Base-by-base conservation (phyloP, 768 basidiomycete species). In the Lactarius evosmus region DNA sequence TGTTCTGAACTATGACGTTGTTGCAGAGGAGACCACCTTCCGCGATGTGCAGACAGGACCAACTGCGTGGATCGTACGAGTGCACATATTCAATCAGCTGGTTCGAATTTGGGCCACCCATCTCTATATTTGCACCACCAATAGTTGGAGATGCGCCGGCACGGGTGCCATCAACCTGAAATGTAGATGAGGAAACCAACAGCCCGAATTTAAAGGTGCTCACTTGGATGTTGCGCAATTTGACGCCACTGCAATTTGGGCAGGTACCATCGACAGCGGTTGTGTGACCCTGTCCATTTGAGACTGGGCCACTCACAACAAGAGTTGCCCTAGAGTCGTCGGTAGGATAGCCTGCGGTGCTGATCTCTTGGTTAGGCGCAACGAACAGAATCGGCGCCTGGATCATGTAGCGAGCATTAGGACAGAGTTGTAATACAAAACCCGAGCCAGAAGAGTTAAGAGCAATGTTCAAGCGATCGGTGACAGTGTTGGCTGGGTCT, bases 41-140 rank as follows among this genome's bases (percentile, higher is more conserved):
- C 0, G 80, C 77, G 34, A 94, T 71, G 69, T 95, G 93, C 41
- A 95, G 78, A 72, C 91, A 93, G 8, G 89, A 84, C 92, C 93
- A 93, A 63, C 88, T 77, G 56, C 91, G 81, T 2, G 91, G 89
- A 73, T 94, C 85, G 70, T 77, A 89, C 7, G 88, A 86, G 66
- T 79, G 83, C 12, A 93, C 91, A 65, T 83, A 85, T 76, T 93
- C 89, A 59, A 95, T 78, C 41, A 92, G 68, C 72, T 95, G 92
- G 69, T 81, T 77, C 2, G 83, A 76, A 66, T 88, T 93, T 22
- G 78, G 69, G 11, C 91, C 93, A 5, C 93, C 93, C 80, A 94
- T 86, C 74, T 93, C 91, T 60, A 94, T 91, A 69, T 91, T 92
- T 27, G 82, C 91, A 0, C 88, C 89, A 7, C 89, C 89, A 27